Conservation (phyloP, 306 rosid species). For the Lagenaria siceraria region DNA sequence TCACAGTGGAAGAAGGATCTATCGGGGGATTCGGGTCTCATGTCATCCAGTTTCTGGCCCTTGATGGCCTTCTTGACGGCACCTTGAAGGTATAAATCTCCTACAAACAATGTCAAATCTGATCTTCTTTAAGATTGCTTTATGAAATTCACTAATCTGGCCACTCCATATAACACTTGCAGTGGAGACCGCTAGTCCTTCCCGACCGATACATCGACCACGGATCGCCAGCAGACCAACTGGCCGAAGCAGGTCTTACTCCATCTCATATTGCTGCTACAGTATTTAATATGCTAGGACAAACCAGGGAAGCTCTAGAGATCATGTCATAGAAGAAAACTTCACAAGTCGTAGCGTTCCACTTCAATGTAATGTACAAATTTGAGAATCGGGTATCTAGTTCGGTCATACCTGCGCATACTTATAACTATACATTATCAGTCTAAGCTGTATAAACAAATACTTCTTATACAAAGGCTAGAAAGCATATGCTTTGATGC, state of each 20-base stretch:
- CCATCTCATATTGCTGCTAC: conserved; percentile 91
- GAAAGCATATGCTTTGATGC: neutral
- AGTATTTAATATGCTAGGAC: conserved; percentile 76
- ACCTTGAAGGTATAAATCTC: conserved; percentile 47
- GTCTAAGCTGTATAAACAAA: neutral
- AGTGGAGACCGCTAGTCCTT: conserved; percentile 97
- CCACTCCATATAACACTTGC: conserved; percentile 15
- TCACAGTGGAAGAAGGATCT: conserved; percentile 95
- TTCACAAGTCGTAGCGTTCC: neutral
- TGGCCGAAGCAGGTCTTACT: conserved; percentile 62
- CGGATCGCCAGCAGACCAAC: conserved; percentile 70
- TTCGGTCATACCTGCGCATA: neutral
- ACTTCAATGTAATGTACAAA: neutral
- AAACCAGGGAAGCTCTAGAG: conserved; percentile 73
- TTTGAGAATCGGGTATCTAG: neutral
- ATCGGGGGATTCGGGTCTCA: conserved; percentile 96
- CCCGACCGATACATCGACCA: conserved; percentile 86
- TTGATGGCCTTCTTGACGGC: conserved; percentile 91
- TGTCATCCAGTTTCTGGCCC: conserved; percentile 90
- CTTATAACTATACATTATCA: neutral
- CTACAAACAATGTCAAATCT: neutral
- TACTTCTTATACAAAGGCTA: neutral
- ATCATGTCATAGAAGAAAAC: conserved; percentile 35
- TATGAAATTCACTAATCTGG: conserved; percentile 5
- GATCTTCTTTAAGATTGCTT: neutral